These are phyloP conservation scores for Wallacemonas sp. DNA, from an alignment of 208 protist genomes.

Conservation along the genomic window DNA sequence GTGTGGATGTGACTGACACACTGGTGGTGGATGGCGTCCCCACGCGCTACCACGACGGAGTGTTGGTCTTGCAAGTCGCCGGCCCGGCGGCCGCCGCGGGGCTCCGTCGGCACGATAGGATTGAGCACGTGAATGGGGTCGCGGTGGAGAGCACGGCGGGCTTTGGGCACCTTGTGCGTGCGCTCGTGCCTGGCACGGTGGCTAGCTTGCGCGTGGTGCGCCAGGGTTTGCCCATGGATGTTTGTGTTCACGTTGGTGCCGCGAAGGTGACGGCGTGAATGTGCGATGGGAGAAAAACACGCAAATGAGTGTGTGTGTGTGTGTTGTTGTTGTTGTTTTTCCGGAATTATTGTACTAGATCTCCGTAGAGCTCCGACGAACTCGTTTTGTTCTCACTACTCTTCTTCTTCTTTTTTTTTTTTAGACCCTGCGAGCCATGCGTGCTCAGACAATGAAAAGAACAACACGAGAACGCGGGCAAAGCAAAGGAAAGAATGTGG, in stretches of 20 bases:
- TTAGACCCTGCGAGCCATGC: no score
- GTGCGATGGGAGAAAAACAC: not conserved
- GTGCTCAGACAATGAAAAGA: no score
- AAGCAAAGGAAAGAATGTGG: no score
- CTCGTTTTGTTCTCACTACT: no score
- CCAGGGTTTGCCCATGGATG: conserved; percentile 35
- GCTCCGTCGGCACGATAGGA: conserved; percentile 58
- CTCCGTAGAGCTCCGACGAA: no score
- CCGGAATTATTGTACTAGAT: no score
- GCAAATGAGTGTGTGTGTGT: not conserved
- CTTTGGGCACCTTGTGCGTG: conserved; percentile 53
- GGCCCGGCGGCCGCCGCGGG: conserved; percentile 59
- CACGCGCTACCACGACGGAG: conserved; percentile 53
- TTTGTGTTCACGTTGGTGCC: conserved; percentile 30
- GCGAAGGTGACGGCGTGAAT: not conserved
- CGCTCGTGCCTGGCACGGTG: conserved; percentile 30
- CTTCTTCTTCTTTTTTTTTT: no score
- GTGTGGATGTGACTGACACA: conserved; percentile 63
- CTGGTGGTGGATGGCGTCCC: conserved; percentile 56
- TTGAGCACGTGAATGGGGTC: conserved; percentile 49
- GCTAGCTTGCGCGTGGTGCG: conserved; percentile 54
- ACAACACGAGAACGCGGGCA: no score
- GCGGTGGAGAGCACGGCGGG: conserved; percentile 31
- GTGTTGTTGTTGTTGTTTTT: no score
- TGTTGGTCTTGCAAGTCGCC: conserved; percentile 63